Percentiles rank a stretch among this genome's conserved stretches.
Evolutionary conservation across 257 asterid species (phyloP).

Genomic region (Scutellaria barbata): DNA sequence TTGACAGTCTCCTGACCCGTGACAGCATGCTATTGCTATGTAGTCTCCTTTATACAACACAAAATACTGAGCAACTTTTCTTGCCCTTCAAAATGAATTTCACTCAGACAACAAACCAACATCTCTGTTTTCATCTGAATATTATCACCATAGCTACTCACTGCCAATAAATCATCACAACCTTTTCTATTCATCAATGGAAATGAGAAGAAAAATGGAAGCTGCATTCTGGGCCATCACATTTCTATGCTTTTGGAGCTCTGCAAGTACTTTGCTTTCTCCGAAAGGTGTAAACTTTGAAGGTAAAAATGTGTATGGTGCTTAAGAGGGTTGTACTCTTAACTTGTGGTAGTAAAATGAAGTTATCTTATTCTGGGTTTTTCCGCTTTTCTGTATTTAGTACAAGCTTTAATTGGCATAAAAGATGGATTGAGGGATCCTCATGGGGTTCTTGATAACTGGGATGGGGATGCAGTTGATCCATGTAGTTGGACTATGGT

Average conservation of each 20-base stretch:
- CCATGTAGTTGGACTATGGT: constrained; percentile 99
- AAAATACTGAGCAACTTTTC: constrained; percentile 44
- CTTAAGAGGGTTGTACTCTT: background rate
- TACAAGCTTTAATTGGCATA: constrained; percentile 94
- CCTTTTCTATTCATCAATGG: constrained; percentile 33
- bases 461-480: constrained; percentile 98
- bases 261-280: constrained; percentile 67
- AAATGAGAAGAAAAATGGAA: constrained; percentile 42
- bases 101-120: constrained; percentile 38
- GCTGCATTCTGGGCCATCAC: constrained; percentile 44
- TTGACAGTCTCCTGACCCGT: constrained; percentile 71
- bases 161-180: constrained; percentile 18
- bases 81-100: constrained; percentile 43
- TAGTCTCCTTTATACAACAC: constrained; percentile 60
- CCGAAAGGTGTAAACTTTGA: constrained; percentile 98
- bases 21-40: constrained; percentile 69
- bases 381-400: constrained; percentile 43
- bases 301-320: constrained; percentile 52
- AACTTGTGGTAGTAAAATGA: background rate
- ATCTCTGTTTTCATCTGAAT: constrained; percentile 39
- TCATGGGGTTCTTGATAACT: constrained; percentile 89
- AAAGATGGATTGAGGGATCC: constrained; percentile 82
- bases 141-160: constrained; percentile 36
- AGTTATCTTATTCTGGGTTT: constrained; percentile 4
- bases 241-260: constrained; percentile 50